Base-by-base conservation (phyloP, 306 rosid genomes). In the Rosa persica region DNA sequence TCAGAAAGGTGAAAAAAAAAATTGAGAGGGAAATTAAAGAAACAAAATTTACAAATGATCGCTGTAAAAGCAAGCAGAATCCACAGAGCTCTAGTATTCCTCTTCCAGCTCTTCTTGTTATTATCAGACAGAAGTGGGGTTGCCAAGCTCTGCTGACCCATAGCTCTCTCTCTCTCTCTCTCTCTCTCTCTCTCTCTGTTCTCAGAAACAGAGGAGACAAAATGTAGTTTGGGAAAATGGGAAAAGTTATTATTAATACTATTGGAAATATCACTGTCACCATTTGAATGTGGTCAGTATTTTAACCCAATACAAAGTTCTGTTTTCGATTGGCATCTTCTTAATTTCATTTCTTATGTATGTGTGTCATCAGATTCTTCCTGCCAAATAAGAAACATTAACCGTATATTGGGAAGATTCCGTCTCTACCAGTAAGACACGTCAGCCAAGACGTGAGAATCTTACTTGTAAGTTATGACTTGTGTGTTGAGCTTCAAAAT, bases 51-150 rank as follows among this genome's bases (percentile, higher is more conserved):
- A 89, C 92, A 60, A 15, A 79, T 60, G 71, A 81, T 34, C 38
- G 80, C 73, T 57, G 84, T 0, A 22, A 83, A 47, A 11, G 85
- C 46, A 25, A 85, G 71, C 43, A 89, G 79, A 36, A 76, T 73
- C 65, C 55, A 71, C 36, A 83, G 75, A 74, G 83, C 39, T 23
- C 61, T 72, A 27, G 43, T 4, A 12, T 25, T 73, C 70, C 80
- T 51, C 43, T 30, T 76, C 72, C 81, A 67, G 62, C 42, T 76
- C 68, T 61, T 78, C 48, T 72, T 67, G 20, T 60, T 48, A 0
- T 73, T 49, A 1, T 9, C 67, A 68, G 72, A 64, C 65, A 72
- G 17, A 19, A 89, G 83, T 72, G 89, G 88, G 77, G 88, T 75
- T 73, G 76, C 83, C 85, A 85, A 74, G 58, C 52, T 48, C 49